Evolutionary conservation across 1,284 basidiomycete species (phyloP).

Genomic region (Cryptococcus floricola): DNA sequence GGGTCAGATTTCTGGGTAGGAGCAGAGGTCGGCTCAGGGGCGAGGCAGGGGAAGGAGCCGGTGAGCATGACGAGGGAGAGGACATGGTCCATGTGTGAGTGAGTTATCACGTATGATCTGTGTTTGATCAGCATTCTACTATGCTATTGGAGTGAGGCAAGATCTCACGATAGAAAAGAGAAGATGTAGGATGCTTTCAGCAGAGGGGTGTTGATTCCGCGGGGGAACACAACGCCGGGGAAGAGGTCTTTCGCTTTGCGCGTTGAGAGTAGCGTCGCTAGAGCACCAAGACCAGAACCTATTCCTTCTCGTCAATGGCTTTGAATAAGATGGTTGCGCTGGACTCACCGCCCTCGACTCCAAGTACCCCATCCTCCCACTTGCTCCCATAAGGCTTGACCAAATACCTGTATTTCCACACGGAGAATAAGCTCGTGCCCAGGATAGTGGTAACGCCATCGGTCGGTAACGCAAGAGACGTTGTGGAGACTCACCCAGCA

Average conservation of each 20-base stretch:
- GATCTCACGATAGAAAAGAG: conserved; percentile 38
- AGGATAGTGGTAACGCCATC: too few relatives aligned
- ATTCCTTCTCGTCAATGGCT: not conserved
- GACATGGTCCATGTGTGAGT: conserved; percentile 48
- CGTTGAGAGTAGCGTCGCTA: conserved; percentile 25
- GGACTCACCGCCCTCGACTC: conserved; percentile 46
- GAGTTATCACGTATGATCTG: conserved; percentile 48
- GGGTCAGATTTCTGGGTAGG: conserved; percentile 3
- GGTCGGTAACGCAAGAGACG: not conserved
- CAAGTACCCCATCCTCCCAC: conserved; percentile 47
- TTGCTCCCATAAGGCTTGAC: conserved; percentile 33
- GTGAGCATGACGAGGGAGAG: conserved; percentile 44
- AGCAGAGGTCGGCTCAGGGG: conserved; percentile 6
- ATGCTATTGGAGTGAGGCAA: not conserved
- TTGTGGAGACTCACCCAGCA: conserved; percentile 35
- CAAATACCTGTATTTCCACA: conserved; percentile 28
- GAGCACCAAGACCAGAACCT: conserved; percentile 48
- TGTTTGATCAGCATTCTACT: not conserved
- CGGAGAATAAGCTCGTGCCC: not conserved
- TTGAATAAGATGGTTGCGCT: not conserved
- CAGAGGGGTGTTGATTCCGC: conserved; percentile 34
- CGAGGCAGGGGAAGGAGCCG: conserved; percentile 37
- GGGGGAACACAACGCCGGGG: conserved; percentile 34
- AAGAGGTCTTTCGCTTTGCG: conserved; percentile 22
- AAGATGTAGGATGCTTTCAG: conserved; percentile 47